These are phyloP conservation scores for Geotrichum citri-aurantii DNA, from an alignment of 1,139 yeast species.

Conservation along the genomic window DNA sequence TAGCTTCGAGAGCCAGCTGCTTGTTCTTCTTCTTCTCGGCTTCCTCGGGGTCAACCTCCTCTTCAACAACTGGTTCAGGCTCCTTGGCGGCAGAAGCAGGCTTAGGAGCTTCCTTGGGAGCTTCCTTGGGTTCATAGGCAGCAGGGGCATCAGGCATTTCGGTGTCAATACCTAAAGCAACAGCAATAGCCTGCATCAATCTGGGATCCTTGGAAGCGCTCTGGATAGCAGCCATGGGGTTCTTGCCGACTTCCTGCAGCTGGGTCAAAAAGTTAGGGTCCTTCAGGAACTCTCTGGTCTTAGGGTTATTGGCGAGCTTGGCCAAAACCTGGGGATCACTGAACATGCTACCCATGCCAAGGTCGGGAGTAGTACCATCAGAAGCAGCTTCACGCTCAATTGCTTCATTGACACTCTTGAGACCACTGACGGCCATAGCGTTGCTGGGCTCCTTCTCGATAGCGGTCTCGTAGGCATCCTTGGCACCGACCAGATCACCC, in stretches of 20 bases:
- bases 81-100: conserved; percentile 25
- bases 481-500: conserved; percentile 56
- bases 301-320: conserved; percentile 76
- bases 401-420: conserved; percentile 60
- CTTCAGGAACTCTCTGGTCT: conserved; percentile 78
- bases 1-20: conserved; percentile 71
- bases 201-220: conserved; percentile 73
- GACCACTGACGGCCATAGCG: conserved; percentile 82
- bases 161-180: conserved; percentile 69
- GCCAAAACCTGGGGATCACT: conserved; percentile 73
- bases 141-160: conserved; percentile 31
- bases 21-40: conserved; percentile 54
- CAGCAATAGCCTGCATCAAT: conserved; percentile 81
- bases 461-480: conserved; percentile 69
- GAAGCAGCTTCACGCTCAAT: conserved; percentile 38
- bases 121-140: conserved; percentile 30
- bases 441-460: conserved; percentile 75
- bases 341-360: conserved; percentile 74
- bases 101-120: conserved; percentile 20
- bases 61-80: conserved; percentile 35
- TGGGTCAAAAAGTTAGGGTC: conserved; percentile 81
- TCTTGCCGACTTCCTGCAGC: conserved; percentile 55
- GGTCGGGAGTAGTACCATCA: conserved; percentile 52
- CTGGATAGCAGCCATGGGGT: conserved; percentile 64
- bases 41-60: conserved; percentile 28